Evolutionary conservation across 148 eudicot genomes (phyloP).

Genomic region (Amaranthus palmeri): DNA sequence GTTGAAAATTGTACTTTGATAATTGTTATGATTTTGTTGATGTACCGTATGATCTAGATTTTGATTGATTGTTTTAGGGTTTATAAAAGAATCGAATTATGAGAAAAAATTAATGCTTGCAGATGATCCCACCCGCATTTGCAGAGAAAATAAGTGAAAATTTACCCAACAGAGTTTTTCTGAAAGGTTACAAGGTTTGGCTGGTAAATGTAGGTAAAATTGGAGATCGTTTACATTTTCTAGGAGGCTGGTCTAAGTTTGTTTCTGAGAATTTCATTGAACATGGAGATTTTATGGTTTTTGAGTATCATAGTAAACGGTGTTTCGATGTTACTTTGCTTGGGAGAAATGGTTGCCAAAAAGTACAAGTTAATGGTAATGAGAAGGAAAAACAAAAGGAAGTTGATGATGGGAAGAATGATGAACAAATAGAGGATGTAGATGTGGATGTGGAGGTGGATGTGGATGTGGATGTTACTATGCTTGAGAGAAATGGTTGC

Average conservation of each 20-base stretch:
- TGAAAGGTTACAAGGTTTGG: conserved; percentile 15
- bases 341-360: conserved; percentile 8
- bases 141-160: neutral
- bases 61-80: no score
- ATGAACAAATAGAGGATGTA: no score
- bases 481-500: conserved; percentile 9
- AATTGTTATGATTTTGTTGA: neutral
- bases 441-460: neutral
- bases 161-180: conserved; percentile 9
- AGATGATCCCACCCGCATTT: conserved; percentile 20
- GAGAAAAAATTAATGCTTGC: neutral
- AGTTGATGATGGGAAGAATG: neutral
- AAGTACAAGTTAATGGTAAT: neutral
- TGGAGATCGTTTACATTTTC: neutral
- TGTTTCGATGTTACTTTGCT: conserved; percentile 4
- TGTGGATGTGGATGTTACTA: neutral
- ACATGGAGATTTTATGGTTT: conserved; percentile 8
- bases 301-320: conserved; percentile 4
- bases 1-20: neutral
- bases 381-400: neutral
- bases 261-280: conserved; percentile 6
- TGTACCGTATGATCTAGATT: neutral
- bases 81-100: no score
- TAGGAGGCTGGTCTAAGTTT: conserved; percentile 13
- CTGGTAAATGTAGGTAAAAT: neutral